Conservation (phyloP, 306 rosid genomes). For the peach (Prunus persica) region DNA sequence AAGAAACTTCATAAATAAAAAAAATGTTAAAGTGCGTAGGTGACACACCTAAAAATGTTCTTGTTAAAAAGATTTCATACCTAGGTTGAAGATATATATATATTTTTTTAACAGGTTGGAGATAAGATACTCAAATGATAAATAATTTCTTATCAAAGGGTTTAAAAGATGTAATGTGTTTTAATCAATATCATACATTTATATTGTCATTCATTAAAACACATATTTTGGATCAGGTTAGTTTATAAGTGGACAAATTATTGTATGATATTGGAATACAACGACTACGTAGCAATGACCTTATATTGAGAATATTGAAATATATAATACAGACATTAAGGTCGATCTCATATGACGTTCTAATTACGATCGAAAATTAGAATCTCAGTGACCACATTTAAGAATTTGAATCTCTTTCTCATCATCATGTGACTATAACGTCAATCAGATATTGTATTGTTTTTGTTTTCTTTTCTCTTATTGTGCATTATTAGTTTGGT, state of each 20-base stretch:
- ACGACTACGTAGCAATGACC: too few species aligned
- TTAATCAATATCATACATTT: neutral
- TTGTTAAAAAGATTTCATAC: neutral
- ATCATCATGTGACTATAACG: neutral
- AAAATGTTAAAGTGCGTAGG: neutral
- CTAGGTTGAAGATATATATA: neutral
- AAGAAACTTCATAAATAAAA: neutral
- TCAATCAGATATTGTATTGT: neutral
- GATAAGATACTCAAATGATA: neutral
- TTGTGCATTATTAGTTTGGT: neutral
- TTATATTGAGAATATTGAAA: too few species aligned
- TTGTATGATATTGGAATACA: too few species aligned
- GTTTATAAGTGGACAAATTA: too few species aligned
- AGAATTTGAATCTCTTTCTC: neutral
- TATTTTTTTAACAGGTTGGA: neutral
- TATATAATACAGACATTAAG: neutral
- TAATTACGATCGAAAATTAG: neutral
- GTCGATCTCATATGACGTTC: neutral
- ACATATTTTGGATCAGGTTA: neutral
- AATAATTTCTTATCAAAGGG: neutral
- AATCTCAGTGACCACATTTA: neutral
- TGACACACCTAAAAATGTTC: neutral
- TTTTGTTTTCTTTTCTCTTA: neutral
- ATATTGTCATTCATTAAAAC: neutral
- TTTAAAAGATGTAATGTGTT: neutral